A percentile compares a stretch with the other conserved stretches of the same genome.
Evolutionary conservation across 2,329 filamentous ascomycete genomes (phyloP).

Genomic region (Fusarium stilboides): DNA sequence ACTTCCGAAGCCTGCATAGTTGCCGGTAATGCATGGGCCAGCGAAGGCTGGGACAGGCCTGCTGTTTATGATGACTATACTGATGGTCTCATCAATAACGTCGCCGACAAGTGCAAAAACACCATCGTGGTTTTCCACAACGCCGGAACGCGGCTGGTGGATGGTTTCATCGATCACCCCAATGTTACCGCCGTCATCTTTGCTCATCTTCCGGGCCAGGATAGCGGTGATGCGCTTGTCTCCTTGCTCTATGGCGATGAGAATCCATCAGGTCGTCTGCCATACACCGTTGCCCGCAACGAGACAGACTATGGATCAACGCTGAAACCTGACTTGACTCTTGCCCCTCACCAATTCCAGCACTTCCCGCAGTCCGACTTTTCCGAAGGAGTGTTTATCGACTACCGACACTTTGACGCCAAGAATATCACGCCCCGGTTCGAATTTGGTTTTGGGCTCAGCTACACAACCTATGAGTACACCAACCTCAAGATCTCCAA

Average conservation of each 20-base stretch:
- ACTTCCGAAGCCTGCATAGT: constrained; percentile 77
- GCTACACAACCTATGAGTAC: constrained; percentile 74
- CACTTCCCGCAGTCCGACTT: constrained; percentile 19
- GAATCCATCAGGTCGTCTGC: constrained; percentile 70
- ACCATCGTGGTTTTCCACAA: constrained; percentile 77
- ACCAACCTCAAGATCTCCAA: neutral
- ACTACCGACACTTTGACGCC: constrained; percentile 83
- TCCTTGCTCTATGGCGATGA: constrained; percentile 71
- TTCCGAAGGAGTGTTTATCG: constrained; percentile 51
- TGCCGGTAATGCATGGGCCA: constrained; percentile 84
- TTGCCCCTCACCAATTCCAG: constrained; percentile 2
- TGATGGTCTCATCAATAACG: constrained; percentile 71
- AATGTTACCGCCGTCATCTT: constrained; percentile 76
- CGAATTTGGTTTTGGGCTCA: constrained; percentile 83
- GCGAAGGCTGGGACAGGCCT: constrained; percentile 80
- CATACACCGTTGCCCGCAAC: constrained; percentile 72
- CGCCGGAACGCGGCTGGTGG: constrained; percentile 66
- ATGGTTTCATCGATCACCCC: constrained; percentile 71
- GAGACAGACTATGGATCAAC: constrained; percentile 47
- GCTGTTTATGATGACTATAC: constrained; percentile 78
- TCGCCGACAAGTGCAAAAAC: constrained; percentile 72
- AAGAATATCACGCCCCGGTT: constrained; percentile 74
- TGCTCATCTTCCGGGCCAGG: constrained; percentile 76
- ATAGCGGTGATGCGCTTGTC: constrained; percentile 70
- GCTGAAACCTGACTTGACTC: constrained; percentile 4